Evolutionary conservation across 1,139 yeast species (phyloP).

Genomic region (Sugiyamaella japonica): DNA sequence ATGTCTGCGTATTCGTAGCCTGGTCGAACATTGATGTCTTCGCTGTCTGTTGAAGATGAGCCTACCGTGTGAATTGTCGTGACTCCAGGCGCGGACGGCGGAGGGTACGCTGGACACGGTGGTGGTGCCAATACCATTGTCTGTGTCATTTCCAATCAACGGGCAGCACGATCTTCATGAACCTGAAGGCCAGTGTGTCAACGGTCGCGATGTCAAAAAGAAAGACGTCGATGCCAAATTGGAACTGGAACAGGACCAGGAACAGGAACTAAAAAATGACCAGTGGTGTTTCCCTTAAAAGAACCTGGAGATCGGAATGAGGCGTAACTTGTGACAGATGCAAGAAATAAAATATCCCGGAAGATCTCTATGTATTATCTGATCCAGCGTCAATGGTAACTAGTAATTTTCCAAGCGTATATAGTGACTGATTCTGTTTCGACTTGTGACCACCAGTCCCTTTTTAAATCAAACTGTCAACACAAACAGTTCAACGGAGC

Average conservation of each 20-base stretch:
- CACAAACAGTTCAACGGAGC: no score
- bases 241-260: not conserved
- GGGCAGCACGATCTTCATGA: not conserved
- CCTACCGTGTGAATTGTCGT: not conserved
- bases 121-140: slow-evolving; percentile 2
- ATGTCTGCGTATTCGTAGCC: not conserved
- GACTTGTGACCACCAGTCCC: no score
- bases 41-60: not conserved
- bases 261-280: not conserved
- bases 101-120: not conserved
- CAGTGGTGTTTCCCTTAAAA: not conserved
- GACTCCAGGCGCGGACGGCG: slow-evolving; percentile 2
- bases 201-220: no score
- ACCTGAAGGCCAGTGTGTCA: no score
- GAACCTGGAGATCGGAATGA: slow-evolving; percentile 14
- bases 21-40: not conserved
- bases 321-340: slow-evolving; percentile 3
- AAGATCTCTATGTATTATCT: not conserved
- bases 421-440: no score
- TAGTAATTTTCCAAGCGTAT: no score
- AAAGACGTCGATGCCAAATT: not conserved
- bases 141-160: not conserved
- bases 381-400: not conserved
- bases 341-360: not conserved
- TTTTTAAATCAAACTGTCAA: no score